phyloP scores from a whole-genome alignment of 352 stramenopile species.

The Globisporangium nodosum region DNA sequence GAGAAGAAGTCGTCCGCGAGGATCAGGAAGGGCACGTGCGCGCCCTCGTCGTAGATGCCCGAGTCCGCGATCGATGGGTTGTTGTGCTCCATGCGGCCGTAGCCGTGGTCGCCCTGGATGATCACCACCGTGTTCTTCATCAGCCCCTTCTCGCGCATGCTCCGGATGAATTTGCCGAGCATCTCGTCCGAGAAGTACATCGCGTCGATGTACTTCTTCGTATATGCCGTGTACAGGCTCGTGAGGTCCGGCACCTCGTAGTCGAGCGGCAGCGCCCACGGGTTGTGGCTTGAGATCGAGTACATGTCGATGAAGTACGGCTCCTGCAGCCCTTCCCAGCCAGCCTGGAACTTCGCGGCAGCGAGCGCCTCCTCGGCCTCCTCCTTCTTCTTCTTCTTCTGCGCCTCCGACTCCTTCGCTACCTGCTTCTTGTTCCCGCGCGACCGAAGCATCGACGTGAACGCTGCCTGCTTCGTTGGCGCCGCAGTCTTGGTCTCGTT shows the following conservation, averaged over 20 bases:
- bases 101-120: constrained; percentile 62
- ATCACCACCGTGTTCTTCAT: constrained; percentile 77
- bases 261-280: constrained; percentile 42
- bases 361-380: neutral
- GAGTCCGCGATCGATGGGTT: constrained; percentile 62
- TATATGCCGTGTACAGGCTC: constrained; percentile 52
- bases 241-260: constrained; percentile 45
- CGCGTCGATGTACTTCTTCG: constrained; percentile 66
- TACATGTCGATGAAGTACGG: constrained; percentile 82
- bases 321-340: constrained; percentile 53
- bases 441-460: neutral
- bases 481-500: neutral
- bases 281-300: constrained; percentile 69
- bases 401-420: neutral
- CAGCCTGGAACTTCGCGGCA: constrained; percentile 9
- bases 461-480: neutral
- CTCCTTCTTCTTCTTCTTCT: neutral
- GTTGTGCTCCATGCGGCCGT: constrained; percentile 63
- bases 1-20: constrained; percentile 59
- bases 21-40: constrained; percentile 57
- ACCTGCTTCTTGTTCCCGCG: neutral
- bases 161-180: constrained; percentile 50
- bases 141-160: constrained; percentile 39
- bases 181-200: constrained; percentile 68
- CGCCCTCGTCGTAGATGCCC: constrained; percentile 56